Evolutionary conservation across 2,329 filamentous ascomycete genomes (phyloP), one percentile per base, ranked within the genome.

Genomic region (Fusarium penzigii): DNA sequence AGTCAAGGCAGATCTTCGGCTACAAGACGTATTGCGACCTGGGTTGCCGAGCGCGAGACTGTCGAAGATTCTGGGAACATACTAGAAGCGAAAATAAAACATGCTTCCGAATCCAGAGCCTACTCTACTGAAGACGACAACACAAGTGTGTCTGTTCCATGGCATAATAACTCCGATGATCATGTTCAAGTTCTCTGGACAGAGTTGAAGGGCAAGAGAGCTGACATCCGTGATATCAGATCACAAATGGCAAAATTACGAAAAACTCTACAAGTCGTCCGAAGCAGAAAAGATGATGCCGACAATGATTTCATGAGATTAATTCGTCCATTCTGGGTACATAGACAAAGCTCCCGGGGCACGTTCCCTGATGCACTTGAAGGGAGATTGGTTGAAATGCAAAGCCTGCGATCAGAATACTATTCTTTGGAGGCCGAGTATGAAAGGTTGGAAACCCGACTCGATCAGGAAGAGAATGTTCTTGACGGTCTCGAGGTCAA

Each of bases 231-330:
- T 25, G 61, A 62, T 1, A 65, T 69, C 20, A 70, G 67, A 45
- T 46, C 45, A 3, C 52, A 65, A 13, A 75, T 75, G 69, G 59
- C 67, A 4, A 48, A 49, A 14, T 67, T 63, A 44, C 66, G 73
- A 32, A 67, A 62, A 34, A 58, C 65, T 36, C 46, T 75, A 38
- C 63, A 64, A 39, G 53, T 66, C 5, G 49, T 72, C 16, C 69
- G 73, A 2, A 66, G 57, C 16, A 58, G 55, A 20, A 72, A 67
- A 46, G 68, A 73, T 39, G 63, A 68, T 25, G 66, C 71, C 6
- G 74, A 76, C 44, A 75, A 75, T 55, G 64, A 64, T 1, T 73
- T 76, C 42, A 75, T 76, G 72, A 65, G 66, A 29, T 56, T 71
- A 14, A 55, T 75, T 17, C 67, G 74, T 5, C 72, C 71, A 1